A percentile compares a stretch with the other conserved stretches of the same genome.
phyloP scores from a whole-genome alignment of 345 rosid species.

The Eucalyptus pumila region DNA sequence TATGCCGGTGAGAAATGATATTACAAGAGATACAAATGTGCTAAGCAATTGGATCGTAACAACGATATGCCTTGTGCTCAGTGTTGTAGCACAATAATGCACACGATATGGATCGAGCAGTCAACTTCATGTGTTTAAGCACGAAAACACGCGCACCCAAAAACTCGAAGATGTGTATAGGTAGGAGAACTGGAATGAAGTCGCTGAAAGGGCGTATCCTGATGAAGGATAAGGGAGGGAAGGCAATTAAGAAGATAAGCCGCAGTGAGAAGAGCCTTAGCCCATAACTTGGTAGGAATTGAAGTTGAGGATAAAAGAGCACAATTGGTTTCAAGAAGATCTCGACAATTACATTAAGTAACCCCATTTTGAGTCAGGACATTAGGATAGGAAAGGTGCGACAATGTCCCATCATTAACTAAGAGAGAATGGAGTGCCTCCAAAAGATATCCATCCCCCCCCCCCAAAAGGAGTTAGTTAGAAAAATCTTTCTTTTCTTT shows the following conservation, averaged over 20 bases:
- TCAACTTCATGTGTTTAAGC: not conserved
- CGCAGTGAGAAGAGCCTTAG: not conserved
- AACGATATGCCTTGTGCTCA: not conserved
- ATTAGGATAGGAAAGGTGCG: too few species aligned
- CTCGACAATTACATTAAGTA: not conserved
- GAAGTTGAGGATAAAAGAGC: not conserved
- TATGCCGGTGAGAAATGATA: not conserved
- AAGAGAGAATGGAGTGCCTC: too few species aligned
- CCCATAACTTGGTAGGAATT: not conserved
- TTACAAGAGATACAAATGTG: not conserved
- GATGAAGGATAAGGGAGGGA: not conserved
- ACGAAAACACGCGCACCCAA: not conserved
- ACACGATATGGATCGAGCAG: not conserved
- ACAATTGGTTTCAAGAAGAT: not conserved
- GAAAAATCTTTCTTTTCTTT: too few species aligned
- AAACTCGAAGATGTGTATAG: not conserved
- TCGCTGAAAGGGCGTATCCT: not conserved
- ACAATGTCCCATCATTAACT: too few species aligned
- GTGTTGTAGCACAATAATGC: not conserved
- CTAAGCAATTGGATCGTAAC: too few species aligned
- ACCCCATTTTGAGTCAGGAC: too few species aligned
- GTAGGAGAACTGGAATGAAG: not conserved
- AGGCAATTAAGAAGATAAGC: not conserved
- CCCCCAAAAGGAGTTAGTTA: too few species aligned
- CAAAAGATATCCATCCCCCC: too few species aligned